Percentiles rank a stretch among this genome's conserved stretches.
These are phyloP conservation scores for sunflower (Helianthus annuus) DNA, from an alignment of 129 eudicot species.

Conservation along the genomic window DNA sequence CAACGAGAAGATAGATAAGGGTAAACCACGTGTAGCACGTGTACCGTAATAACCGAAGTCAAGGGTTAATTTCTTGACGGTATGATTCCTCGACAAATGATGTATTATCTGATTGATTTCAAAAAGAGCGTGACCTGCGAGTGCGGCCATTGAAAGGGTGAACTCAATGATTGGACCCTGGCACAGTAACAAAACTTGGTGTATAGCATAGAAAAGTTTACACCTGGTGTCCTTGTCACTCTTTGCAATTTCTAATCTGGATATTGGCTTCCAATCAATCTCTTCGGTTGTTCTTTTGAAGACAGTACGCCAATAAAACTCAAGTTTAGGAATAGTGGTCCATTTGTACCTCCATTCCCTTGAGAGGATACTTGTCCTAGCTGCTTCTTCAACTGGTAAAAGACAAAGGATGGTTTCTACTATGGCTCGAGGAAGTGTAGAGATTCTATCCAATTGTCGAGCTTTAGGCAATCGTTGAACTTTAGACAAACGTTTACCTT, in stretches of 20 bases:
- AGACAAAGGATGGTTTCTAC: conserved; percentile 12
- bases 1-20: not conserved
- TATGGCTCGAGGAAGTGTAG: conserved; percentile 4
- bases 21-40: not conserved
- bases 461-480: no score
- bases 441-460: conserved; percentile 1
- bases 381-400: conserved; percentile 11
- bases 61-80: not conserved
- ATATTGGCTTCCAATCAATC: no score
- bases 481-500: no score
- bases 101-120: conserved; percentile 1
- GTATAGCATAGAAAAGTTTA: not conserved
- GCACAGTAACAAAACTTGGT: not conserved
- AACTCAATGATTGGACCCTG: conserved; percentile 13
- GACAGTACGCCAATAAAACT: not conserved
- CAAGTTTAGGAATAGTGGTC: conserved; percentile 21
- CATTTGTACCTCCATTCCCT: conserved; percentile 12
- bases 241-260: not conserved
- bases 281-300: not conserved
- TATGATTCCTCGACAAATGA: conserved; percentile 3
- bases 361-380: conserved; percentile 12
- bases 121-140: not conserved
- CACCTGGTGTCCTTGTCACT: not conserved
- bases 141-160: not conserved
- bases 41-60: not conserved